Conservation (phyloP, 2,329 filamentous ascomycete genomes). For the Colletotrichum incanum region DNA sequence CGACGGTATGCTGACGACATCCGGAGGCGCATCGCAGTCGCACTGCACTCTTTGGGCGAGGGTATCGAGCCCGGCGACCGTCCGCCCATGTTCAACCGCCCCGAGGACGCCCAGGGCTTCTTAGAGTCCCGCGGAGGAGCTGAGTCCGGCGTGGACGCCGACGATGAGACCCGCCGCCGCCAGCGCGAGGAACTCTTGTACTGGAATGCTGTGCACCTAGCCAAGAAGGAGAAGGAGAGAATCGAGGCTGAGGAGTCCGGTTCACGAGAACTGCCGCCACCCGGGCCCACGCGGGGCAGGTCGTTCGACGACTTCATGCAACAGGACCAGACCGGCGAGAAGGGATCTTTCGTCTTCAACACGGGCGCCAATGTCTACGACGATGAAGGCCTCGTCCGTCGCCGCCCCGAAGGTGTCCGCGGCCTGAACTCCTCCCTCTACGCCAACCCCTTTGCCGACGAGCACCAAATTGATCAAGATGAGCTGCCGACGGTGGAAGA, state of each 20-base stretch:
- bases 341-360: conserved; percentile 72
- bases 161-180: conserved; percentile 72
- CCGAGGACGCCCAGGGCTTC: conserved; percentile 77
- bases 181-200: conserved; percentile 77
- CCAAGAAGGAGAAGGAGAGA: conserved; percentile 59
- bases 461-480: conserved; percentile 67
- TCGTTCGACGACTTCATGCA: conserved; percentile 74
- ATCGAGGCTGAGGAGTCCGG: conserved; percentile 44
- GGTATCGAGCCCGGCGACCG: conserved; percentile 63
- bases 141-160: conserved; percentile 70
- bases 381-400: conserved; percentile 64
- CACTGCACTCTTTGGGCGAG: conserved; percentile 73
- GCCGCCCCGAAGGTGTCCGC: conserved; percentile 62
- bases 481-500: conserved; percentile 54
- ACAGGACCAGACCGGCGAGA: conserved; percentile 66
- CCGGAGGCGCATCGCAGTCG: conserved; percentile 73
- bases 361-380: conserved; percentile 65
- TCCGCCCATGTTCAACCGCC: conserved; percentile 74
- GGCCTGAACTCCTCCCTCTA: conserved; percentile 64
- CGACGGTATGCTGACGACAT: conserved; percentile 74
- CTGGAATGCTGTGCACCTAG: conserved; percentile 72
- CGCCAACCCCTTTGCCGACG: conserved; percentile 73
- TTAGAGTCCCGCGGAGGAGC: conserved; percentile 65
- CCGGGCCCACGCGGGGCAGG: conserved; percentile 51
- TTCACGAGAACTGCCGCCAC: conserved; percentile 34